Evolutionary conservation across 441 rosid genomes (phyloP), one percentile per base, ranked within the genome.

Genomic region (Adansonia madagascariensis): DNA sequence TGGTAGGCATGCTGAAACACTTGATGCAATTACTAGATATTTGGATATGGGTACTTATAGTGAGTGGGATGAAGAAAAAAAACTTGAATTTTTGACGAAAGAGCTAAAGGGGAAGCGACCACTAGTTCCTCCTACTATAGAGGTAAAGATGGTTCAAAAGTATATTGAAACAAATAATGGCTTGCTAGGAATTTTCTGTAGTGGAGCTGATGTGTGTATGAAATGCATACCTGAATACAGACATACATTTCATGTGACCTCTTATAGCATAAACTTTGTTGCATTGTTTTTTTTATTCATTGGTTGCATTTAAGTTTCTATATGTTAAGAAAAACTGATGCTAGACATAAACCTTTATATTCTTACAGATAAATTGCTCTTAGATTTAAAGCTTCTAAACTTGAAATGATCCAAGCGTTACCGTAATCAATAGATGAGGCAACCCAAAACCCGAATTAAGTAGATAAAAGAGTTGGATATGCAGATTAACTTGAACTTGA

Each of bases 1-100:
- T 68, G 90, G 79, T 75, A 92, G 97, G 82, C 98, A 95, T 80
- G 88, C 92, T 72, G 99, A 95, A 83, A 79, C 99, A 7, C 81
- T 95, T 27, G 98, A 95, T 89, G 97, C 98, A 70, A 88, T 95
- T 75, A 95, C 97, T 46, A 79, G 75, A 73, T 93, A 92, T 84
- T 86, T 93, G 91, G 99, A 95, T 83, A 93, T 95, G 93, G 99
- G 97, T 79, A 84, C 90, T 8, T 95, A 90, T 77, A 95, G 94
- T 50, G 98, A 95, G 88, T 95, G 99, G 98, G 89, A 92, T 79
- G 99, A 95, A 85, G 97, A 90, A 66, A 90, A 93, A 88, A 95
- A 87, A 79, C 90, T 95, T 71, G 93, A 95, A 72, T 93, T 95
- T 82, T 84, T 95, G 74, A 88, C 92, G 1, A 89, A 85, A 85